Evolutionary conservation across 257 asterid species (phyloP).

Genomic region (Solanum chaucha): DNA sequence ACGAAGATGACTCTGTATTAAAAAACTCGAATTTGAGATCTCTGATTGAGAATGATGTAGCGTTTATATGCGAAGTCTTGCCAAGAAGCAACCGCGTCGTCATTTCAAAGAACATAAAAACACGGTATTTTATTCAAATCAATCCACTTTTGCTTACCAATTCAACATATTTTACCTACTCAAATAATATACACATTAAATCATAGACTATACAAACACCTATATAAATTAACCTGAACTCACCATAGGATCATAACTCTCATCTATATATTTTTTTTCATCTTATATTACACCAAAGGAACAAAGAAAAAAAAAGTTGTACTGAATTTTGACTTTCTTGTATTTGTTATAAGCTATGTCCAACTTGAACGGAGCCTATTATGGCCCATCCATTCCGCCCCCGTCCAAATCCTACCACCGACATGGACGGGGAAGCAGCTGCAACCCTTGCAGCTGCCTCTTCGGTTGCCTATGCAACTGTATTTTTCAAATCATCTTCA

Average conservation of each 20-base stretch:
- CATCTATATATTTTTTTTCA: neutral
- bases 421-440: constrained; percentile 40
- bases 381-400: constrained; percentile 76
- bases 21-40: fast-evolving
- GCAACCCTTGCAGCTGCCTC: constrained; percentile 80
- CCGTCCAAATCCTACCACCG: constrained; percentile 44
- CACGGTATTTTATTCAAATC: neutral
- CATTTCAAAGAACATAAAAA: neutral
- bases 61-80: neutral
- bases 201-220: neutral
- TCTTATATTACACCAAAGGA: neutral
- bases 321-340: neutral
- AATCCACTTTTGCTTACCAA: neutral
- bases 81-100: neutral
- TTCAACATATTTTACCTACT: neutral
- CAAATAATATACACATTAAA: neutral
- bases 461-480: constrained; percentile 56
- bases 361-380: constrained; percentile 70
- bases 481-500: constrained; percentile 50
- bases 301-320: neutral
- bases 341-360: neutral
- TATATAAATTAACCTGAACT: neutral
- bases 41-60: too few species aligned
- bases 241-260: neutral
- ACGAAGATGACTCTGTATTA: neutral